These are phyloP conservation scores for Thalia dealbata DNA, from an alignment of 176 grass and related monocot species.

Conservation along the genomic window DNA sequence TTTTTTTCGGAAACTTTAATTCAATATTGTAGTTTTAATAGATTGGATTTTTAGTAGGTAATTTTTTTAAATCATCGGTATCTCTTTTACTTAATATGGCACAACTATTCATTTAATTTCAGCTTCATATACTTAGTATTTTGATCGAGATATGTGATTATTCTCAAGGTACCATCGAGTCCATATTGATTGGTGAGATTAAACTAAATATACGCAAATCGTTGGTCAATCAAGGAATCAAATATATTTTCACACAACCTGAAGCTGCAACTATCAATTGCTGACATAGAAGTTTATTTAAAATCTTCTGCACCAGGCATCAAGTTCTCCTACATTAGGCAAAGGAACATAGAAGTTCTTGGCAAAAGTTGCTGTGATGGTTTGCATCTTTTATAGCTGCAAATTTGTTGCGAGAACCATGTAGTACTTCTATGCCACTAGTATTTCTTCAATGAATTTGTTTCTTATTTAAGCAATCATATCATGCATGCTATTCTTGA, in stretches of 20 bases:
- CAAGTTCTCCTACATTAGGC: slow-evolving; percentile 36
- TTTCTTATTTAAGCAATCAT: not conserved
- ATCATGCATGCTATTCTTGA: no score
- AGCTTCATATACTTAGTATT: no score
- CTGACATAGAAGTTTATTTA: slow-evolving; percentile 64
- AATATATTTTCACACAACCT: slow-evolving; percentile 36
- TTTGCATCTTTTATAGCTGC: slow-evolving; percentile 19
- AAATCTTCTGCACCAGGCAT: slow-evolving; percentile 41
- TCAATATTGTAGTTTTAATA: no score
- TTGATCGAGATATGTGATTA: not conserved
- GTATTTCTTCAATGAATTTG: not conserved
- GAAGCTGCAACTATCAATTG: slow-evolving; percentile 57
- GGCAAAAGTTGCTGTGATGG: slow-evolving; percentile 61
- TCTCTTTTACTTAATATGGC: not conserved
- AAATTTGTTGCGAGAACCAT: not conserved
- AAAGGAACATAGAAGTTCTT: slow-evolving; percentile 58
- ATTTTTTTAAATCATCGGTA: not conserved
- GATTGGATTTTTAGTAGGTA: no score
- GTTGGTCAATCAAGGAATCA: slow-evolving; percentile 37
- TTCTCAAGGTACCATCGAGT: slow-evolving; percentile 68
- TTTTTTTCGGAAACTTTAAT: no score
- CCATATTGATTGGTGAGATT: slow-evolving; percentile 61
- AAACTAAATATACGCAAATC: slow-evolving; percentile 47
- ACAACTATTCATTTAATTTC: not conserved
- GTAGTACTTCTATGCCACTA: not conserved